Evolutionary conservation across 179 eudicot species (phyloP), one percentile per base, ranked within the genome.

Genomic region (Beta macrorhiza): DNA sequence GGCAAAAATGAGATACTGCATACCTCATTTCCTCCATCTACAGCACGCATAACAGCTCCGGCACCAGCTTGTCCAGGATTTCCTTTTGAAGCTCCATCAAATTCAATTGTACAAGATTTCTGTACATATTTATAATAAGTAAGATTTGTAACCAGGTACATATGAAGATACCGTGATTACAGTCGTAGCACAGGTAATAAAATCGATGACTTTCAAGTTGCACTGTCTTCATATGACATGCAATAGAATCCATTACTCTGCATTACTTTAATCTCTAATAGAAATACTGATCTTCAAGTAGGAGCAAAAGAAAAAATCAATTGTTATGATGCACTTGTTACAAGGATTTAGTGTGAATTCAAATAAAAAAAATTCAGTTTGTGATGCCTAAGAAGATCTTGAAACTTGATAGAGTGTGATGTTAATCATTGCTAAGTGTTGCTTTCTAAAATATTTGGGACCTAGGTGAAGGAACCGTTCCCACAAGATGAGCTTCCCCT

Each of bases 1-100:
- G 4, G 20, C 25, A 53, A 79, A 76, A 3, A 47, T 65, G 22
- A 58, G 47, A 68, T 59, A 20, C 57, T 52, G 7, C 75, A 73
- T 51, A 72, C 70, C 11, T 25, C 81, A 69, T 85, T 90, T 94
- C 86, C 90, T 84, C 99, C 98, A 89, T 89, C 91, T 45, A 81
- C 86, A 77, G 93, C 87, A 78, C 94, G 92, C 69, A 95, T 87
- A 76, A 95, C 82, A 78, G 93, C 99, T 77, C 99, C 98, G n/a
- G 98, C 99, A 82, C 99, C 99, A 86, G 98, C 89, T 67, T 44
- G 86, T 81, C 98, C 99, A 83, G 99, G 99, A 84, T 95, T 95
- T 78, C 99, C 98, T 87, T 93, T 95, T 49, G 98, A 92, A 83
- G 99, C 99, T 85, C 98, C 98, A 84, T 95, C 99, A 86, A 93